Evolutionary conservation across 495 filamentous ascomycete genomes (phyloP), one percentile per base, ranked within the genome.

Genomic region (Amorphotheca resinae): DNA sequence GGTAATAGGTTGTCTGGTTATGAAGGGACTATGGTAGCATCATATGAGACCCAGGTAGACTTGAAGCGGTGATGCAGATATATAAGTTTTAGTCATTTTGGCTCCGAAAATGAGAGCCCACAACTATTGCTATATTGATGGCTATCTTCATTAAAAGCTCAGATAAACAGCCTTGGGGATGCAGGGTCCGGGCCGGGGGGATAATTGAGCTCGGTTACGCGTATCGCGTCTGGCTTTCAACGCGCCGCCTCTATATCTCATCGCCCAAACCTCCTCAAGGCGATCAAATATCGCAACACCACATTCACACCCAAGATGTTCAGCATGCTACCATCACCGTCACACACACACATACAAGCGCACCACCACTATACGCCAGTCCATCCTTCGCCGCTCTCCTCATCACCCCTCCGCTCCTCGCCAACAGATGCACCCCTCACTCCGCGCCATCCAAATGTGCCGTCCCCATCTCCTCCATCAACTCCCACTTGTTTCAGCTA

Each of bases 341-440:
- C 30, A 20, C 33, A 33, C 20, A 40, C 31, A 40, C 22, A 37
- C 26, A 34, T 21, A 23, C 40, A 45, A 18, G 7, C 28, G 17
- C 31, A 44, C 20, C 14, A 45, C 17, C 49, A 49, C 46, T 21
- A 38, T 9, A 49, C 49, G 8, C 17, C 18, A 7, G 31, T 46
- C 23, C 25, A 28, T 11, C 26, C 53, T 2, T 52, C 49, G 16
- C 53, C 53, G 4, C 49, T 56, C 0, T 52, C 53, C 8, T 50
- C 39, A 16, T 52, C 49, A 3, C 49, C 53, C 0, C 32, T 56
- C 0, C 41, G 49, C 15, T 17, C 15, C 9, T 49, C 48, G 1
- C 34, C 48, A 28, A 28, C 25, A 5, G n/a, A n/a, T 11, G 5
- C 25, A 0, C 26, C 40, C 25, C 44, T 43, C 30, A 22, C 45